Evolutionary conservation across 2,329 filamentous ascomycete species (phyloP), one percentile per base, ranked within the genome.

Genomic region (Xylariaceae sp.): DNA sequence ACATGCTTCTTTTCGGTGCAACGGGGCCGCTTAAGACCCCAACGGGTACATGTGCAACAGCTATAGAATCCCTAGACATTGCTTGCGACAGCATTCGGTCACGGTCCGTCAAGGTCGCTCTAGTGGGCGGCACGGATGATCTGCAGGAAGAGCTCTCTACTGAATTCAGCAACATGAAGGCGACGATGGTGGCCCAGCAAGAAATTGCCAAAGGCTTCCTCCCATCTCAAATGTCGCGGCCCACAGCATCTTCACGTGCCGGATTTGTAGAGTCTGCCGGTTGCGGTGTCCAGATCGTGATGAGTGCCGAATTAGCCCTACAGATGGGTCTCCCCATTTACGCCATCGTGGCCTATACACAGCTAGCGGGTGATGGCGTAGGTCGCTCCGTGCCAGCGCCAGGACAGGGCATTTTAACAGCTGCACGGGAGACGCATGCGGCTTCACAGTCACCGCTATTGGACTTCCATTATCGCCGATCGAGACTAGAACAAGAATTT

Each of bases 311-410:
- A 79, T 87, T 99, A 64, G 95, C 95, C 43, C 81, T 99, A 49
- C 93, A 98, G 64, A 99, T 99, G 95, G 95, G 95, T 76, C 92
- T 99, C 24, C 95, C 95, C n/a, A 99, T 99, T 71, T 92, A 99
- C 71, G 94, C 93, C 82, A 86, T 99, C 63, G 79, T 99, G 68
- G 95, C 91, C 59, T 85, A 96, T 71, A 97, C 94, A 33, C 91
- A 92, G 41, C 98, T 95, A 39, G 95, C 94, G 53, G 98, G 94
- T 46, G 95, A 99, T 83, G 98, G 98, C 87, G 98, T 97, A 74
- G 95, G 95, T 46, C 92, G 95, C 61, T 98, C 95, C 12, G 92
- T 99, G 9, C 95, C 95, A 56, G 95, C 95, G 57, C 95, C 95
- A 53, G 95, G 95, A 21, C 91, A 97, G 77, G 95, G 95, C 88